These are phyloP conservation scores for Chaetomiaceae sp. DNA, from an alignment of 2,329 filamentous ascomycete genomes.

Conservation along the genomic window DNA sequence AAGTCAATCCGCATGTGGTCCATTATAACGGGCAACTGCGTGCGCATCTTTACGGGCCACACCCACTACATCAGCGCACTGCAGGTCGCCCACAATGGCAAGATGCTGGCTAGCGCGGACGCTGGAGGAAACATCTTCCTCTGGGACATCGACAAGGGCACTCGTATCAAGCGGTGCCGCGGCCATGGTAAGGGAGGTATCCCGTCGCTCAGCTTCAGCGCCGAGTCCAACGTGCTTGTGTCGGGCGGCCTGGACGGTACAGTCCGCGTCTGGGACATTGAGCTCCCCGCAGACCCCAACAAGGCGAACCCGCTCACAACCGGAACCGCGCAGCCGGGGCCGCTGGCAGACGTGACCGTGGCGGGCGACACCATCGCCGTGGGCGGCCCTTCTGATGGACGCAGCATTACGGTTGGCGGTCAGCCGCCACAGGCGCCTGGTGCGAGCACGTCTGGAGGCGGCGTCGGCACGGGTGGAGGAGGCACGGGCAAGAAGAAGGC, in stretches of 20 bases:
- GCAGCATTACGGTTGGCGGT: slow-evolving; percentile 37
- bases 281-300: slow-evolving; percentile 61
- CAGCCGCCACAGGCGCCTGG: slow-evolving; percentile 43
- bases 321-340: slow-evolving; percentile 21
- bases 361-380: slow-evolving; percentile 37
- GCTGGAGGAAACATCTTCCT: slow-evolving; percentile 84
- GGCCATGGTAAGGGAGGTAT: slow-evolving; percentile 92
- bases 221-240: slow-evolving; percentile 84
- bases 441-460: slow-evolving; percentile 30
- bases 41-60: slow-evolving; percentile 89
- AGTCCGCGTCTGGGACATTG: slow-evolving; percentile 89
- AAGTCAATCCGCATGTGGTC: slow-evolving; percentile 98
- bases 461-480: slow-evolving; percentile 30
- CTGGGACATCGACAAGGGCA: slow-evolving; percentile 88
- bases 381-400: slow-evolving; percentile 32
- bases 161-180: slow-evolving; percentile 83
- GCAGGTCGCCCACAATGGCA: slow-evolving; percentile 81
- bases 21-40: slow-evolving; percentile 77
- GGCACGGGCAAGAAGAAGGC: slow-evolving; percentile 63
- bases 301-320: slow-evolving; percentile 42
- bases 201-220: slow-evolving; percentile 88
- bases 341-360: slow-evolving; percentile 28
- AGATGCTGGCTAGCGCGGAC: slow-evolving; percentile 86
- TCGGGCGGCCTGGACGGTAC: slow-evolving; percentile 90
- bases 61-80: slow-evolving; percentile 80